A percentile compares a stretch with the other conserved stretches of the same genome.
Conservation (phyloP, 441 rosid species). For the Gossypium schwendimanii region DNA sequence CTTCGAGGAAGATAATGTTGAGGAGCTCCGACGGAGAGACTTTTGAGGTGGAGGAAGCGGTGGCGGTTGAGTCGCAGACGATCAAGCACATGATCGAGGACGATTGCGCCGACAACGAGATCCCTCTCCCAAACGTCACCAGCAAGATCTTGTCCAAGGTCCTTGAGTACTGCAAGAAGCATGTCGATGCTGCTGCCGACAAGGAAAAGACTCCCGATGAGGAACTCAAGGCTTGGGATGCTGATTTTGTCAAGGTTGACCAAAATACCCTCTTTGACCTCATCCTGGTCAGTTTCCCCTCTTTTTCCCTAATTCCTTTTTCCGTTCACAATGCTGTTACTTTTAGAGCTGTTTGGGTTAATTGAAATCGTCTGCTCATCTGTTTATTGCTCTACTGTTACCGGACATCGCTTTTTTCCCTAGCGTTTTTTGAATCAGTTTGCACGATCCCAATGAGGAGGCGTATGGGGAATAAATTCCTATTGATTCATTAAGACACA, state of each 20-base stretch:
- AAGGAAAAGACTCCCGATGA: constrained; percentile 16
- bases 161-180: constrained; percentile 20
- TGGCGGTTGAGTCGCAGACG: constrained; percentile 6
- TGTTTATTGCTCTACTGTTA: neutral
- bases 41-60: constrained; percentile 10
- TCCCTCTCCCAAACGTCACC: constrained; percentile 11
- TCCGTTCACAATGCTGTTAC: neutral
- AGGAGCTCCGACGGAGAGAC: neutral
- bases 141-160: constrained; percentile 5
- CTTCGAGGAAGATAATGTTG: neutral
- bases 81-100: constrained; percentile 16
- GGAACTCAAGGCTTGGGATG: constrained; percentile 35
- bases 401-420: neutral
- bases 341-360: neutral
- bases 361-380: neutral
- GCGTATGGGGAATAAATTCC: too few species aligned
- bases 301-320: neutral
- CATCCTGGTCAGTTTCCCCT: constrained; percentile 27
- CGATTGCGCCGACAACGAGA: constrained; percentile 1
- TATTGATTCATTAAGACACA: too few species aligned
- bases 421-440: too few species aligned
- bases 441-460: too few species aligned
- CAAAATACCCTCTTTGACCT: constrained; percentile 48
- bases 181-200: constrained; percentile 19
- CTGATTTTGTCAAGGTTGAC: constrained; percentile 37